Conservation (phyloP, 208 protist species). For the Eutreptiella sp. region DNA sequence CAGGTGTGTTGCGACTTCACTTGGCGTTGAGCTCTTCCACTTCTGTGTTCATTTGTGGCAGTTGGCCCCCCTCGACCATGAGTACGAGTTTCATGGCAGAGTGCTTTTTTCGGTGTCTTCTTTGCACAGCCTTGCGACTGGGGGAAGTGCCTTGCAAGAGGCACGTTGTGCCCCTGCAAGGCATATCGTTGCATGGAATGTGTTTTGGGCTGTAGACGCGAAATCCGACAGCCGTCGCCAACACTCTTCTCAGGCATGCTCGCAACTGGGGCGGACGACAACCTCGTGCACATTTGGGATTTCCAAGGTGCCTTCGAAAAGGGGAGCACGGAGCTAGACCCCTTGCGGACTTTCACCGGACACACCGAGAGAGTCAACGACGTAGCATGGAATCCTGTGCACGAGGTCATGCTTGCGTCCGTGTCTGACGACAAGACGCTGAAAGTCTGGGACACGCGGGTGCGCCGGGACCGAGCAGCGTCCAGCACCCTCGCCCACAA, state of each 20-base stretch:
- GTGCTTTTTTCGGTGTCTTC: no score
- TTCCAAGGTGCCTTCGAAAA: slow-evolving; percentile 35
- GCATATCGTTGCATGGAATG: slow-evolving; percentile 70
- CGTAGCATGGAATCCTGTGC: slow-evolving; percentile 79
- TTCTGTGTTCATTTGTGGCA: no score
- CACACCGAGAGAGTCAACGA: slow-evolving; percentile 76
- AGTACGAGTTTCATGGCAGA: no score
- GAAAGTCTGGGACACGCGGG: slow-evolving; percentile 72
- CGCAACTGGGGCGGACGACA: slow-evolving; percentile 81
- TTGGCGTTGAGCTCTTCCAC: no score
- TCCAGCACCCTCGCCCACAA: slow-evolving; percentile 46
- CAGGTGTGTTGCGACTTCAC: no score
- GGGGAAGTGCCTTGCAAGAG: no score
- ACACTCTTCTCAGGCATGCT: slow-evolving; percentile 81
- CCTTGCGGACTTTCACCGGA: slow-evolving; percentile 40
- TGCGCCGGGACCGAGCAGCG: background rate
- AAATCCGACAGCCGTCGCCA: no score
- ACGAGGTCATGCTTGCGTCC: slow-evolving; percentile 76
- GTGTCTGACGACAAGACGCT: slow-evolving; percentile 87
- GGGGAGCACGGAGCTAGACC: slow-evolving; percentile 30
- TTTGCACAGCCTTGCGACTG: no score
- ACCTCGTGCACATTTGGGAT: slow-evolving; percentile 82
- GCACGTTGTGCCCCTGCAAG: no score
- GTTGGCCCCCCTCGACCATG: no score
- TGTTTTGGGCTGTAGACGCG: no score